phyloP scores from a whole-genome alignment of 2,329 filamentous ascomycete species.

The Fusarium tricinctum region DNA sequence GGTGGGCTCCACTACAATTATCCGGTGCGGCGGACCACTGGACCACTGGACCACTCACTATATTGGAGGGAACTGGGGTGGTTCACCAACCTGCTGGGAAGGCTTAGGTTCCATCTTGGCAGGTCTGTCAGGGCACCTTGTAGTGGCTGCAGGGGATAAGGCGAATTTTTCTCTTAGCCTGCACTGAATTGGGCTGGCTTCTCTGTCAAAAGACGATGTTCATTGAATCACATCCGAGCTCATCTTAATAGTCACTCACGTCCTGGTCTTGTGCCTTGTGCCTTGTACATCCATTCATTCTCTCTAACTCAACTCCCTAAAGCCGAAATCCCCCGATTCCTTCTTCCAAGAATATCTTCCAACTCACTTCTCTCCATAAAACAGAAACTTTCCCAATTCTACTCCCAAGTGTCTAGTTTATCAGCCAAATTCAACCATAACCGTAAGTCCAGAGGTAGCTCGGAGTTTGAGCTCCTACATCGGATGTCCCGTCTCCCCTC shows the following conservation, averaged over 20 bases:
- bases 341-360: not conserved
- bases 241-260: constrained; percentile 29
- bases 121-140: constrained; percentile 12
- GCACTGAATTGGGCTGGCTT: not conserved
- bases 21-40: constrained; percentile 29
- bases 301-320: constrained; percentile 9
- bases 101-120: not conserved
- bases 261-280: constrained; percentile 7
- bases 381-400: constrained; percentile 2
- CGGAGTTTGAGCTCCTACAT: constrained; percentile 34
- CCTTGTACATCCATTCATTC: not conserved
- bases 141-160: constrained; percentile 33
- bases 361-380: constrained; percentile 3
- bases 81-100: constrained; percentile 37
- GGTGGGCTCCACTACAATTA: constrained; percentile 24
- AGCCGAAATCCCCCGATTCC: constrained; percentile 28
- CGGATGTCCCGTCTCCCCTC: constrained; percentile 38
- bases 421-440: constrained; percentile 12
- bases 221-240: constrained; percentile 38
- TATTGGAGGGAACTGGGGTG: not conserved
- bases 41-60: constrained; percentile 23
- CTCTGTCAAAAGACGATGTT: constrained; percentile 1
- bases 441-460: constrained; percentile 34
- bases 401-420: constrained; percentile 14
- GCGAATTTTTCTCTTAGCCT: constrained; percentile 25